These are phyloP conservation scores for Sistotremastrum suecicum DNA, from an alignment of 768 basidiomycete species.

Conservation along the genomic window DNA sequence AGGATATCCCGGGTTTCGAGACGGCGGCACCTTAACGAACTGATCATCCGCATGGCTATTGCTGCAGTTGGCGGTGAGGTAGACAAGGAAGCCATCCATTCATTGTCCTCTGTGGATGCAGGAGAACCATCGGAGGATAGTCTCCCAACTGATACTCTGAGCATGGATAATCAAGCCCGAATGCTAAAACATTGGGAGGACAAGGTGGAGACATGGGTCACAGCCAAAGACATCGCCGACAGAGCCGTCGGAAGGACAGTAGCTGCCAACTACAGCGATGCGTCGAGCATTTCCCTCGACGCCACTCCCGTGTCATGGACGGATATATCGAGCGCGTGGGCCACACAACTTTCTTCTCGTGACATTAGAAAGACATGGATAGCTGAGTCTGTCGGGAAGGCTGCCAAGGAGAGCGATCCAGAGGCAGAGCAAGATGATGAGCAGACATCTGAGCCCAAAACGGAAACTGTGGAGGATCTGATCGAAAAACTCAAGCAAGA, in stretches of 20 bases:
- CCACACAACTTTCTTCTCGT: slow-evolving; percentile 31
- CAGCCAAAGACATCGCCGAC: slow-evolving; percentile 61
- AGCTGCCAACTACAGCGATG: slow-evolving; percentile 13
- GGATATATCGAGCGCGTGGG: slow-evolving; percentile 54
- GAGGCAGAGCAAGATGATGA: slow-evolving; percentile 21
- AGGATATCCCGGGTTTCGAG: slow-evolving; percentile 41
- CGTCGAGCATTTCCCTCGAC: slow-evolving; percentile 32
- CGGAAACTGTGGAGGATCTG: slow-evolving; percentile 39
- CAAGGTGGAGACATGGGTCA: slow-evolving; percentile 52
- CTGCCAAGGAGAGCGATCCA: slow-evolving; percentile 21
- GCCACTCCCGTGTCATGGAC: slow-evolving; percentile 54
- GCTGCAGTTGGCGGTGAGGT: slow-evolving; percentile 59
- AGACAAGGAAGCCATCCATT: slow-evolving; percentile 19
- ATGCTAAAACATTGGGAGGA: slow-evolving; percentile 59
- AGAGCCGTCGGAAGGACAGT: slow-evolving; percentile 57
- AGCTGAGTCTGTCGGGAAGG: slow-evolving; percentile 30
- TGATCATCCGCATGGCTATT: slow-evolving; percentile 74
- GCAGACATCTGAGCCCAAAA: slow-evolving; percentile 8
- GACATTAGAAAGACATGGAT: slow-evolving; percentile 48
- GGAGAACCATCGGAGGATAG: slow-evolving; percentile 8
- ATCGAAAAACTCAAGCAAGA: slow-evolving; percentile 68
- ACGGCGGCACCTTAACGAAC: slow-evolving; percentile 63
- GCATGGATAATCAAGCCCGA: slow-evolving; percentile 12
- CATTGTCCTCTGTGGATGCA: slow-evolving; percentile 2
- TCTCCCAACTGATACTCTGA: slow-evolving; percentile 8